phyloP scores from a whole-genome alignment of 768 basidiomycete species.

The Boletus rufocinnamomeus region DNA sequence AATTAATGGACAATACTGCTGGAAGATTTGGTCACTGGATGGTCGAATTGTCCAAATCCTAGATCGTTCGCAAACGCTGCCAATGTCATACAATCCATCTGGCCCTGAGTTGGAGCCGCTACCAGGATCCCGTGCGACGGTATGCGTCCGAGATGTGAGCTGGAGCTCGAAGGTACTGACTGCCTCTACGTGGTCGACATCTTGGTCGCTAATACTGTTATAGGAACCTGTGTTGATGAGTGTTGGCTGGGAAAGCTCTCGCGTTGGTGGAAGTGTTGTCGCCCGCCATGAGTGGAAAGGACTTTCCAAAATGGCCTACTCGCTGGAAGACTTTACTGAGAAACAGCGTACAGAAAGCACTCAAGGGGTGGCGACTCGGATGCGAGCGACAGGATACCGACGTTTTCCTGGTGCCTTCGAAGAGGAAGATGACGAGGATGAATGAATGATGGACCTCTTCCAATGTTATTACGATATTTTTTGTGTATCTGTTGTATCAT shows the following conservation, averaged over 20 bases:
- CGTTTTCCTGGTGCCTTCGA: constrained; percentile 34
- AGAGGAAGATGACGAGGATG: constrained; percentile 24
- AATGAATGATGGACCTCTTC: constrained; percentile 6
- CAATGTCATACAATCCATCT: constrained; percentile 74
- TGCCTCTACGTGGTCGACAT: background rate
- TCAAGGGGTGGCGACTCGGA: constrained; percentile 22
- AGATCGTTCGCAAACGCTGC: constrained; percentile 72
- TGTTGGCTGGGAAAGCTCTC: constrained; percentile 78
- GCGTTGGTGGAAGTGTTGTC: constrained; percentile 65
- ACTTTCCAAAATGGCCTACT: constrained; percentile 64
- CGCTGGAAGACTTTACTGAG: constrained; percentile 76
- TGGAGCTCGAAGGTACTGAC: constrained; percentile 83
- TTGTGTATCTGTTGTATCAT: background rate
- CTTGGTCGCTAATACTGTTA: constrained; percentile 3
- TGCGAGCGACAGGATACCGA: constrained; percentile 9
- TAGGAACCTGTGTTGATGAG: constrained; percentile 91
- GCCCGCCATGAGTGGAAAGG: constrained; percentile 98
- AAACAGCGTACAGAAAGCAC: constrained; percentile 42
- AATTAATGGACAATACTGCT: constrained; percentile 1
- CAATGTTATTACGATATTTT: constrained; percentile 1
- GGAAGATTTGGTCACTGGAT: constrained; percentile 93
- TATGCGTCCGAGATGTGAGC: constrained; percentile 89
- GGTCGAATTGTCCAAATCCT: constrained; percentile 82
- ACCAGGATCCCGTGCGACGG: constrained; percentile 31
- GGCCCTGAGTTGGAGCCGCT: constrained; percentile 48